These are phyloP conservation scores for Bromus sterilis DNA, from an alignment of 176 grass and related monocot species.

Conservation along the genomic window DNA sequence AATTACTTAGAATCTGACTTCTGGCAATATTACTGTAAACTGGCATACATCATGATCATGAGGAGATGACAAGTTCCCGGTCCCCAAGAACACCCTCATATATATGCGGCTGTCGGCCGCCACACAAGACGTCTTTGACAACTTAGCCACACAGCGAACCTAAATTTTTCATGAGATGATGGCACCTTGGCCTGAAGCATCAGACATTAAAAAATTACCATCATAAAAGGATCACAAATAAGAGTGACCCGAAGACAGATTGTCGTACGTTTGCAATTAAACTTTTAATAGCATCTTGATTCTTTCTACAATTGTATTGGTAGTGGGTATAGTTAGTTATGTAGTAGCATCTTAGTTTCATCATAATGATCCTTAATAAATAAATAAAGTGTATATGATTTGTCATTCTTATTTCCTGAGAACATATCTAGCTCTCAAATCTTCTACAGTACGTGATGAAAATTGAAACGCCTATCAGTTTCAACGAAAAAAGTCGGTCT, in stretches of 20 bases:
- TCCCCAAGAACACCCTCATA: slow-evolving; percentile 90
- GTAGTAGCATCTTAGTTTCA: slow-evolving; percentile 17
- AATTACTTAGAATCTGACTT: too few relatives aligned
- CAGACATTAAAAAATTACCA: not conserved
- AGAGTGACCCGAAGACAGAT: slow-evolving; percentile 11
- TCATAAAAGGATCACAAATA: not conserved
- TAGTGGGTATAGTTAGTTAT: slow-evolving; percentile 22
- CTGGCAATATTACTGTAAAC: too few relatives aligned
- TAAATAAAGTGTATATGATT: not conserved
- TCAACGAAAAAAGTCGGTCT: too few relatives aligned
- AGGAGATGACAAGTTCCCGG: slow-evolving; percentile 65
- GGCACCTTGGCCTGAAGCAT: slow-evolving; percentile 23
- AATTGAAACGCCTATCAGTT: too few relatives aligned
- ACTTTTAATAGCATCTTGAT: not conserved
- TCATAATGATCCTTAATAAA: slow-evolving; percentile 10
- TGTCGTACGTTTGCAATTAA: not conserved
- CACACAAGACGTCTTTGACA: slow-evolving; percentile 61
- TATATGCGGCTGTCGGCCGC: slow-evolving; percentile 63
- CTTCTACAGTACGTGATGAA: too few relatives aligned
- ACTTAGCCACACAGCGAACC: not conserved
- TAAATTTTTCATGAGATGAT: slow-evolving; percentile 56
- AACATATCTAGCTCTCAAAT: not conserved
- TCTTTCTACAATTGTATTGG: not conserved
- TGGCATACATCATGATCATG: too few relatives aligned
- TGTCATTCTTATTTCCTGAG: slow-evolving; percentile 12